These are phyloP conservation scores for Kluyveromyces sp. DNA, from an alignment of 1,139 yeast species.

Conservation along the genomic window DNA sequence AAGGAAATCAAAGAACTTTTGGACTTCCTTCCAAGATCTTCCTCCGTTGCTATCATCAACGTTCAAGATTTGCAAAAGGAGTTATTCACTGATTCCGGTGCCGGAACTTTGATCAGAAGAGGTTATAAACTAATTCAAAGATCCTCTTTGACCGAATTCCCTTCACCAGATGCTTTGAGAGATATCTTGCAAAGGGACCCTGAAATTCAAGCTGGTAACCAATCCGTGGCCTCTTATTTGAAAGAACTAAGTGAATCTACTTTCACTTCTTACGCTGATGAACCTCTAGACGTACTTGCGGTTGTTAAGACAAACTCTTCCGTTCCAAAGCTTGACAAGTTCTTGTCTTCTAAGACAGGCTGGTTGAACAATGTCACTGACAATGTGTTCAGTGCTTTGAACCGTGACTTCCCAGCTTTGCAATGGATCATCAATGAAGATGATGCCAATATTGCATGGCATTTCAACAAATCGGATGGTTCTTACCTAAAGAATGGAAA, in stretches of 20 bases:
- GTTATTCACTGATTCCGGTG: conserved; percentile 96
- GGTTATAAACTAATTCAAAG: conserved; percentile 83
- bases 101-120: conserved; percentile 95
- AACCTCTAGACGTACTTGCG: conserved; percentile 90
- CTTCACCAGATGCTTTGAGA: conserved; percentile 66
- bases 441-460: conserved; percentile 88
- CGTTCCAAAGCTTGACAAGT: conserved; percentile 76
- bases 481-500: conserved; percentile 85
- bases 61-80: conserved; percentile 95
- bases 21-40: conserved; percentile 90
- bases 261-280: conserved; percentile 88
- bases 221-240: conserved; percentile 76
- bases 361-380: conserved; percentile 98
- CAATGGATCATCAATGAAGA: conserved; percentile 90
- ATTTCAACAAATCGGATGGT: conserved; percentile 88
- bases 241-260: conserved; percentile 54
- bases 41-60: conserved; percentile 94
- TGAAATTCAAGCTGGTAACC: conserved; percentile 60
- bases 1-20: conserved; percentile 91
- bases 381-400: conserved; percentile 78
- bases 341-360: conserved; percentile 80
- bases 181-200: conserved; percentile 70
- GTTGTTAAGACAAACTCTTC: conserved; percentile 47
- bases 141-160: conserved; percentile 59
- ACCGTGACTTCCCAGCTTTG: conserved; percentile 61